Evolutionary conservation across 2,329 filamentous ascomycete genomes (phyloP).

Genomic region (Fusarium cyanostomum): DNA sequence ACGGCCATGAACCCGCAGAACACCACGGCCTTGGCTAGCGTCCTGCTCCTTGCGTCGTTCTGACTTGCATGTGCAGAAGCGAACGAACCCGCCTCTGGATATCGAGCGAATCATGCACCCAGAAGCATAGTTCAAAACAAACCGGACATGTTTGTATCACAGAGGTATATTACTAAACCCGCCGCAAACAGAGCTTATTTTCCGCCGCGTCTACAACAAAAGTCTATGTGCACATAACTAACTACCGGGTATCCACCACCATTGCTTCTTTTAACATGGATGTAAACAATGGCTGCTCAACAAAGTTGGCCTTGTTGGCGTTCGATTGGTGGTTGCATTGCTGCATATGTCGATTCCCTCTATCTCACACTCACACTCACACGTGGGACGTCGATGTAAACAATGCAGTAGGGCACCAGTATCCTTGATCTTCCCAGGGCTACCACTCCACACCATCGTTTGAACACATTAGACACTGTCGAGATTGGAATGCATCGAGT

Average conservation of each 20-base stretch:
- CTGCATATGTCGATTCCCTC: slow-evolving; percentile 18
- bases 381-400: slow-evolving; percentile 22
- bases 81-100: slow-evolving; percentile 16
- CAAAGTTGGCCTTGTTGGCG: background rate
- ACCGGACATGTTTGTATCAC: slow-evolving; percentile 16
- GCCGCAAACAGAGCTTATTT: slow-evolving; percentile 33
- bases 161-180: background rate
- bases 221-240: slow-evolving; percentile 15
- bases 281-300: slow-evolving; percentile 30
- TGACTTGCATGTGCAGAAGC: slow-evolving; percentile 40
- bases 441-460: slow-evolving; percentile 18
- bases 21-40: slow-evolving; percentile 23
- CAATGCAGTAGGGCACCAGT: slow-evolving; percentile 30
- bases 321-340: slow-evolving; percentile 22
- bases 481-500: slow-evolving; percentile 9
- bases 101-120: slow-evolving; percentile 29
- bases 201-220: slow-evolving; percentile 1
- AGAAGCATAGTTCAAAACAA: slow-evolving; percentile 24
- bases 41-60: slow-evolving; percentile 32
- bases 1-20: slow-evolving; percentile 35
- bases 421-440: slow-evolving; percentile 16
- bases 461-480: background rate
- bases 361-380: background rate
- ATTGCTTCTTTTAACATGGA: slow-evolving; percentile 6
- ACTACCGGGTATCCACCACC: slow-evolving; percentile 27